Base-by-base conservation (phyloP, 352 stramenopile species). In the Peronospora belbahrii region DNA sequence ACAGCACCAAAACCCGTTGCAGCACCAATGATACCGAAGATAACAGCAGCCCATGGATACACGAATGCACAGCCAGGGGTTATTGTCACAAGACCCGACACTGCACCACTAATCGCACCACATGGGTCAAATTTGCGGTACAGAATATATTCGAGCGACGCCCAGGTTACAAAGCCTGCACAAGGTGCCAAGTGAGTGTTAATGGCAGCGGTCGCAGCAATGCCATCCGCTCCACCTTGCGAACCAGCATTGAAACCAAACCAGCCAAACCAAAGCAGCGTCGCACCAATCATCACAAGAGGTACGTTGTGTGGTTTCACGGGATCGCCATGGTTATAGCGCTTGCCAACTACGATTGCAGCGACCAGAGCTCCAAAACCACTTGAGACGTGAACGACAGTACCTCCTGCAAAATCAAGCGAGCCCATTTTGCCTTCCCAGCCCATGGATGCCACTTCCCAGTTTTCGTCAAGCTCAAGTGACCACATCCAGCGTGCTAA, bases 401-500 rank as follows among this genome's bases (percentile, higher is more conserved):
- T 86, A 37, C 83, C 82, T 22, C 81, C 83, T 9, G 81, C 81
- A 52, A 90, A 94, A 52, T 95, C 82, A 9, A 91, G 54, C 3
- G 54, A 59, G 3, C 73, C 76, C 67, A 85, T 82, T 40, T 83
- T 75, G 40, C 55, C 72, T 20, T 80, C 72, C 75, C 76, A 85
- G n/a, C 76, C 73, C 24, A 73, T 45, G 2, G 73, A 46, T 2
- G 44, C 50, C 19, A 70, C 23, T 9, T 65, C 54, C 53, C 74
- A 86, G 18, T 64, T 62, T 13, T 62, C 58, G 37, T 85, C 62
- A 28, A 90, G 64, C 25, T 83, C 63, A 18, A 74, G 54, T 25
- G 73, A 68, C 83, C 83, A 95, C 55, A 88, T 85, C 77, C 84
- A 90, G 48, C 74, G 77, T 14, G 77, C 83, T n/a, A 94, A 61